These are phyloP conservation scores for Aspergillus bridgeri DNA, from an alignment of 495 filamentous ascomycete genomes.

Conservation along the genomic window DNA sequence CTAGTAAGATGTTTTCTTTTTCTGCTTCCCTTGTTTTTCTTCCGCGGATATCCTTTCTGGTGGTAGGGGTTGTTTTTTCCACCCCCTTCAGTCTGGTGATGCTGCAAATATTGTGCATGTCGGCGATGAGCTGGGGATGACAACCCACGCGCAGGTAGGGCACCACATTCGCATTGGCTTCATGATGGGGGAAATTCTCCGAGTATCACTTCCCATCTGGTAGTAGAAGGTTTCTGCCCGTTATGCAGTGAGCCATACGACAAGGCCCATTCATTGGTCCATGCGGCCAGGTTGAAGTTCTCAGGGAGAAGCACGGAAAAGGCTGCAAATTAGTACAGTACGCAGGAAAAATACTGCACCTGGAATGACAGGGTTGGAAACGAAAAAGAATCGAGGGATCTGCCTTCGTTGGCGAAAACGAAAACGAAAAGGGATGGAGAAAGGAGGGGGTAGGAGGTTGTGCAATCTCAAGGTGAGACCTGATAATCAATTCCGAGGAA, in stretches of 20 bases:
- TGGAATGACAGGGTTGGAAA: not conserved
- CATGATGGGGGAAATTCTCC: constrained; percentile 14
- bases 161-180: constrained; percentile 8
- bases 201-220: constrained; percentile 10
- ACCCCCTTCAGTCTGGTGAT: constrained; percentile 10
- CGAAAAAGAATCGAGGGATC: not conserved
- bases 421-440: not conserved
- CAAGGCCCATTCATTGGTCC: not conserved
- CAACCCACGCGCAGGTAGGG: constrained; percentile 13
- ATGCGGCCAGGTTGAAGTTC: not conserved
- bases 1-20: not conserved
- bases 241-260: constrained; percentile 12
- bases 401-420: not conserved
- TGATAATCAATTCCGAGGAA: not conserved
- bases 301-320: not conserved
- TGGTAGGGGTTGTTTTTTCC: not conserved
- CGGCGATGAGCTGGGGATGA: constrained; percentile 6
- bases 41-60: not conserved
- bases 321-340: not conserved
- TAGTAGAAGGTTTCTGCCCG: constrained; percentile 6
- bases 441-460: not conserved
- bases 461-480: constrained; percentile 4
- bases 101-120: not conserved
- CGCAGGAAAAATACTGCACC: not conserved
- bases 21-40: not conserved